These are phyloP conservation scores for Echeveria elegans DNA, from an alignment of 164 flowering plant genomes.

Conservation along the genomic window DNA sequence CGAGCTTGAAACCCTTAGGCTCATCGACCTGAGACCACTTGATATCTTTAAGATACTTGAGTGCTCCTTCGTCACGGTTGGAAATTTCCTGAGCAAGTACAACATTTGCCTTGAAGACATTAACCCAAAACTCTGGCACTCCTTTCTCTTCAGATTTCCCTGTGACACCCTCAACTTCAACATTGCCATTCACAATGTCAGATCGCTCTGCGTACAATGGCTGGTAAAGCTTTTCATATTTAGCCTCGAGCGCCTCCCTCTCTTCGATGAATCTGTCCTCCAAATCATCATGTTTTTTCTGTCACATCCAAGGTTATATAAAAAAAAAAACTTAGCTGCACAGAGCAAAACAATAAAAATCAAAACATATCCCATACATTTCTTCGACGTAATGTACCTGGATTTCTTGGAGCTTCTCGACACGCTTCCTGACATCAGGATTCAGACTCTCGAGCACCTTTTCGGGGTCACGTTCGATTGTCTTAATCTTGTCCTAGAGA, in stretches of 20 bases:
- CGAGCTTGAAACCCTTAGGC: slow-evolving; percentile 94
- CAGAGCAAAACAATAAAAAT: background rate
- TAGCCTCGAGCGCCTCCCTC: slow-evolving; percentile 37
- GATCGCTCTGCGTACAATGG: slow-evolving; percentile 46
- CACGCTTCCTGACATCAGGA: slow-evolving; percentile 56
- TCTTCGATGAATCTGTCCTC: slow-evolving; percentile 44
- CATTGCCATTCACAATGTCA: slow-evolving; percentile 72
- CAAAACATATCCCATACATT: too few species aligned
- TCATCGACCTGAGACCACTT: slow-evolving; percentile 70
- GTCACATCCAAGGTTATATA: background rate
- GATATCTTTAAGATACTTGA: slow-evolving; percentile 76
- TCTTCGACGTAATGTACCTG: too few species aligned
- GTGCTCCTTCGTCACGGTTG: slow-evolving; percentile 88
- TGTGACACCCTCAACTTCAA: slow-evolving; percentile 59
- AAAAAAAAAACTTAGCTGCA: background rate
- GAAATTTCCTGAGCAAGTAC: slow-evolving; percentile 67
- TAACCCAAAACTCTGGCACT: slow-evolving; percentile 86
- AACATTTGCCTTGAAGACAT: slow-evolving; percentile 77
- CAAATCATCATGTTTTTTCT: slow-evolving; percentile 36
- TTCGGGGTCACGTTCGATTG: slow-evolving; percentile 47
- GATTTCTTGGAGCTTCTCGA: slow-evolving; percentile 56
- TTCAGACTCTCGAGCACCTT: slow-evolving; percentile 50
- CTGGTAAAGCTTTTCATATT: slow-evolving; percentile 36
- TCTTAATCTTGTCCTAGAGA: slow-evolving; percentile 54
- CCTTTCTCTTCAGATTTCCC: slow-evolving; percentile 60